Base-by-base conservation (phyloP, 2,329 filamentous ascomycete genomes). In the Leptographium wingfieldii region DNA sequence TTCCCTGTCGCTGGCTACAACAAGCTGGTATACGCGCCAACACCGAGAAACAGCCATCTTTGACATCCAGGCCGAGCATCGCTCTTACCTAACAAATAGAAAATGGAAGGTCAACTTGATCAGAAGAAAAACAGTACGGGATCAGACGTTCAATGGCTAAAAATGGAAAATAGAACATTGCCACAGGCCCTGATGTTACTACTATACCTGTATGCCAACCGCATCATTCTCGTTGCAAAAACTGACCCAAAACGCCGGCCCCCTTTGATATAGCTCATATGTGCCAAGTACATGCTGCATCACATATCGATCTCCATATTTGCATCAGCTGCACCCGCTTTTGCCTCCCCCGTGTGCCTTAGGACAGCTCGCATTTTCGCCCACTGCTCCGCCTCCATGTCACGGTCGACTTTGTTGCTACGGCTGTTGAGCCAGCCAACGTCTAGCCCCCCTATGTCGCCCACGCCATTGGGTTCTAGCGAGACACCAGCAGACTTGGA, bases 341-440 rank as follows among this genome's bases (percentile, higher is more conserved):
- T 58, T 43, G 49, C 51, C 25, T n/a, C 54, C n/a, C 59, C 68
- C 27, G 76, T 59, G 29, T 68, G 68, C 63, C 76, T 77, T 49
- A 88, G 69, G 63, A 87, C 78, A 54, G 72, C 73, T 66, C 77
- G 80, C 49, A 82, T 80, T 65, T 81, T 79, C 40, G 76, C 78
- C 83, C 92, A 87, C 53, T 95, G 74, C 73, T 96, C 90, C 2
- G 82, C 82, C 69, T 95, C 90, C 79, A 92, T 94, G 64, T 90
- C 87, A 67, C 85, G 82, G 60, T 89, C 89, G 27, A 95, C 88
- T 63, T 86, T 86, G 64, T 88, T 87, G 63, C 88, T 90, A 60
- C 90, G 81, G 67, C 89, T 92, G 69, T 96, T 97, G 67, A 97
- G 73, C 83, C 88, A 92, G 38, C 92, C 92, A 16, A 95, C 86